A percentile compares a stretch with the other conserved stretches of the same genome.
Evolutionary conservation across 208 protist species (phyloP).

Genomic region (Leishmania martiniquensis): DNA sequence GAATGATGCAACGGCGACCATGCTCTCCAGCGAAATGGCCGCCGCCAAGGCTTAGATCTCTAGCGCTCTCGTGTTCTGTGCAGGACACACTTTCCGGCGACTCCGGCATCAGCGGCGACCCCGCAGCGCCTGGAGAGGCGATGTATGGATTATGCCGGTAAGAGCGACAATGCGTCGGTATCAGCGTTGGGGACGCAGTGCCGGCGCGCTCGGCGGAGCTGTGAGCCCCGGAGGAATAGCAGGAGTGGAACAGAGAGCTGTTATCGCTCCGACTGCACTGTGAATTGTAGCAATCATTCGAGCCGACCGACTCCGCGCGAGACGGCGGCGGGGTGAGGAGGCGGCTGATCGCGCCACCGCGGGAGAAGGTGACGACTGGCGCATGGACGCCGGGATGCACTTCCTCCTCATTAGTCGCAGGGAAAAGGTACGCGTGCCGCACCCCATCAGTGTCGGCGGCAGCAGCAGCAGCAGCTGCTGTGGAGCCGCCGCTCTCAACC

Average conservation of each 20-base stretch:
- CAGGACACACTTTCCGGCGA: slow-evolving; percentile 6
- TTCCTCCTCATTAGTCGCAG: neutral
- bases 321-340: neutral
- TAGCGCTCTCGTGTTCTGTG: neutral
- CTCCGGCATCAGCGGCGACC: neutral
- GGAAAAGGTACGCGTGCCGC: neutral
- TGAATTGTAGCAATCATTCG: neutral
- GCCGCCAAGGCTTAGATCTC: neutral
- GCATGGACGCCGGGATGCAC: neutral
- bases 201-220: neutral
- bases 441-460: neutral
- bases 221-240: slow-evolving; percentile 2
- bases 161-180: neutral
- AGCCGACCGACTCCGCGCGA: neutral
- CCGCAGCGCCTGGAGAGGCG: slow-evolving; percentile 8
- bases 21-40: neutral
- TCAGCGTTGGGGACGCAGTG: neutral
- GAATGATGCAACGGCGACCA: slow-evolving; percentile 2
- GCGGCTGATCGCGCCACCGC: neutral
- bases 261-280: slow-evolving; percentile 15
- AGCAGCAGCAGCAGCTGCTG: neutral
- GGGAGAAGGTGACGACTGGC: neutral
- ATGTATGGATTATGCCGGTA: slow-evolving; percentile 35
- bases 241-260: slow-evolving; percentile 6
- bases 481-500: neutral